These are phyloP conservation scores for Paramecium octaurelia DNA, from an alignment of 73 alveolate species.

Conservation along the genomic window DNA sequence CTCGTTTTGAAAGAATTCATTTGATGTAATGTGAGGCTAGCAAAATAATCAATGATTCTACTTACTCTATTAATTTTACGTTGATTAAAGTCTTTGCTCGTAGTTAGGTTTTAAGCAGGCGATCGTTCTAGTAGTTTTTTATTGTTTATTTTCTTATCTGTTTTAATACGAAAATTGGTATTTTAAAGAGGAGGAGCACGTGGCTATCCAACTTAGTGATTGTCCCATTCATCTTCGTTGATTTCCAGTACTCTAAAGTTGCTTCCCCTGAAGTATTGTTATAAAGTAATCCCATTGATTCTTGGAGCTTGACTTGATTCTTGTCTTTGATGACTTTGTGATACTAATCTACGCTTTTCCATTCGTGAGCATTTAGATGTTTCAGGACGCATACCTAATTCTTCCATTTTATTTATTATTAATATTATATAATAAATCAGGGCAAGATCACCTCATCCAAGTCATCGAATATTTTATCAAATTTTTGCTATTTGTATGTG, in stretches of 20 bases:
- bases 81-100: not conserved
- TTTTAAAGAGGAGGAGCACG: not conserved
- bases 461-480: not conserved
- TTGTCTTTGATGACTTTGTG: conserved; percentile 16
- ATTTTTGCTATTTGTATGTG: not conserved
- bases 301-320: not conserved
- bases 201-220: not conserved
- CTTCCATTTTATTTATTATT: not conserved
- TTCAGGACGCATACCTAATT: conserved; percentile 3
- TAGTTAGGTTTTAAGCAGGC: not conserved
- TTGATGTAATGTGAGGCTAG: not conserved
- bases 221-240: conserved; percentile 5
- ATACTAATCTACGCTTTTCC: conserved; percentile 40
- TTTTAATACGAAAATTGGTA: not conserved
- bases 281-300: not conserved
- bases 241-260: not conserved
- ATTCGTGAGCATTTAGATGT: conserved; percentile 33
- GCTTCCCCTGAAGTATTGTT: not conserved
- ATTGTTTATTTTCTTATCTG: not conserved
- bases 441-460: not conserved
- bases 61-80: not conserved
- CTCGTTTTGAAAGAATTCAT: not conserved
- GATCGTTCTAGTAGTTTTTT: not conserved
- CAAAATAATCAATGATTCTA: not conserved
- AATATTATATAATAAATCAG: not conserved